Conservation (phyloP, 139 green algal genomes). For the Astrephomene gubernaculifera region DNA sequence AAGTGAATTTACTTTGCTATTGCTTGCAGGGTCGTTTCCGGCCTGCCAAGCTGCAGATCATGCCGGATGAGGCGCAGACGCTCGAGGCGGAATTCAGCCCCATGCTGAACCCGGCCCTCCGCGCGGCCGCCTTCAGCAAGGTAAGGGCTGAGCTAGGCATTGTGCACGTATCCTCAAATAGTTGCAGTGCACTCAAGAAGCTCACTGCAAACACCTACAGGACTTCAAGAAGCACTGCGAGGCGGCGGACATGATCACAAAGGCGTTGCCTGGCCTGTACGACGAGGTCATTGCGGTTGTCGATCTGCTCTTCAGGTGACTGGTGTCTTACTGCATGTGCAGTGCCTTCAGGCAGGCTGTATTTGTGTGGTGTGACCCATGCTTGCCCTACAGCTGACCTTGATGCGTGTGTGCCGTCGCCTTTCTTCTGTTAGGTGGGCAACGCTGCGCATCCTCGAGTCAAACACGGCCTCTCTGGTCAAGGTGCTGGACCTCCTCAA, state of each 20-base stretch:
- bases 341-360: no score
- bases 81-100: constrained; percentile 75
- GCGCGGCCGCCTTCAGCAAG: constrained; percentile 63
- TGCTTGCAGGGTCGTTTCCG: constrained; percentile 61
- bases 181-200: no score
- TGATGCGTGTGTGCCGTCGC: constrained; percentile 7
- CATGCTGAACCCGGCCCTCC: constrained; percentile 53
- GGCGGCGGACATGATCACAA: constrained; percentile 72
- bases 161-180: neutral
- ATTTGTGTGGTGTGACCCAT: constrained; percentile 15
- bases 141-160: neutral
- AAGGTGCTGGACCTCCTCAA: constrained; percentile 80
- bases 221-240: constrained; percentile 92
- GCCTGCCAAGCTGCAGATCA: constrained; percentile 79
- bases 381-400: neutral
- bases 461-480: constrained; percentile 83
- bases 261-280: constrained; percentile 27
- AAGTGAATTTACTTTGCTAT: no score
- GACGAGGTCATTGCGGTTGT: constrained; percentile 59
- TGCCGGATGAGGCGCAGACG: constrained; percentile 73
- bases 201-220: neutral
- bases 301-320: constrained; percentile 68
- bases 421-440: constrained; percentile 32
- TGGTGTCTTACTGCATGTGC: neutral
- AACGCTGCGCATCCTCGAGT: constrained; percentile 85